These are phyloP conservation scores for Plasmodium adleri DNA, from an alignment of 169 alveolate species.

Conservation along the genomic window DNA sequence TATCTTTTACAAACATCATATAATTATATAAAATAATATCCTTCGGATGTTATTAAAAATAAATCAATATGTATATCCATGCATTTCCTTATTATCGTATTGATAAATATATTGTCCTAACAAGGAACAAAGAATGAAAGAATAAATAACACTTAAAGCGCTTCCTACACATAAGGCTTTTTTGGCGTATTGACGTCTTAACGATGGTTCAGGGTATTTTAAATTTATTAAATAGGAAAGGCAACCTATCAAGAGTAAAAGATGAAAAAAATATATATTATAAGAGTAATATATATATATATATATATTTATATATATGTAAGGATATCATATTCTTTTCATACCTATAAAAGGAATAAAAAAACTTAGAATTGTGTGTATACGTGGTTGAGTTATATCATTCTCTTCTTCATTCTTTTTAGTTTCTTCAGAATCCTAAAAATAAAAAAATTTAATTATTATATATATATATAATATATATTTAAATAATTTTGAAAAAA, in stretches of 20 bases:
- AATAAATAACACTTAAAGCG: conserved; percentile 62
- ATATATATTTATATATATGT: not conserved
- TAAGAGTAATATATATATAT: not conserved
- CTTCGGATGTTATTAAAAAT: not conserved
- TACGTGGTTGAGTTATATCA: conserved; percentile 16
- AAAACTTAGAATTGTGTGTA: conserved; percentile 40
- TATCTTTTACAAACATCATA: no score
- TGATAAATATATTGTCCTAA: conserved; percentile 52
- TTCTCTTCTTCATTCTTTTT: conserved; percentile 22
- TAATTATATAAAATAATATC: no score
- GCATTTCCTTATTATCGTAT: conserved; percentile 25
- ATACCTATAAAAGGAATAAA: conserved; percentile 70
- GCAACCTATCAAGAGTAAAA: conserved; percentile 45
- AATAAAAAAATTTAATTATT: not conserved
- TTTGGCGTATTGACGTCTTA: conserved; percentile 44
- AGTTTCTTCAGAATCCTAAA: conserved; percentile 16
- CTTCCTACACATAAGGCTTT: conserved; percentile 73
- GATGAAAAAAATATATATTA: conserved; percentile 1
- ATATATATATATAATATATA: no score
- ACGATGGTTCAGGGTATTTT: conserved; percentile 64
- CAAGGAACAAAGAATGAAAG: conserved; percentile 54
- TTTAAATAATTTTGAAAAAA: not conserved
- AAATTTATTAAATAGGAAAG: conserved; percentile 56
- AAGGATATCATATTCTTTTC: not conserved
- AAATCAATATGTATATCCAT: conserved; percentile 55